Percentiles rank a stretch among this genome's conserved stretches.
Evolutionary conservation across 2,329 filamentous ascomycete genomes (phyloP).

Genomic region (Cladophialophora psammophila): DNA sequence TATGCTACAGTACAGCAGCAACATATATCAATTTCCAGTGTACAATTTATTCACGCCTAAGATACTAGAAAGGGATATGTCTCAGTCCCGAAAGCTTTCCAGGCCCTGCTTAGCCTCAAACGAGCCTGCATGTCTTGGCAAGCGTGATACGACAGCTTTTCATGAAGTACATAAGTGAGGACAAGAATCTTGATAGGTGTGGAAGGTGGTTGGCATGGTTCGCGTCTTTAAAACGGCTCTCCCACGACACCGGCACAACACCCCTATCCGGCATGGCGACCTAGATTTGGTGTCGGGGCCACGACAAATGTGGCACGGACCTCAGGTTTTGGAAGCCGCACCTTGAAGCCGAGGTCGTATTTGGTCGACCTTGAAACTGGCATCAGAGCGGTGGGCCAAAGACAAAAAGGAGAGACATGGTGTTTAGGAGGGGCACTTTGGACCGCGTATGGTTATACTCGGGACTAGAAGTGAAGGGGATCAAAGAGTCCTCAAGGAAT

Average conservation of each 20-base stretch:
- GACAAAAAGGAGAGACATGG: not conserved
- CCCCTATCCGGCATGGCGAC: not conserved
- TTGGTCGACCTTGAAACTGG: not conserved
- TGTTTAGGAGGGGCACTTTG: not conserved
- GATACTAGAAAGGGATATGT: conserved; percentile 5
- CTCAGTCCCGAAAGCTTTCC: not conserved
- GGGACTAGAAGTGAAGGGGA: not conserved
- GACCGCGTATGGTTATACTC: conserved; percentile 1
- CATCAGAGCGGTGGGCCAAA: not conserved
- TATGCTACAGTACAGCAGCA: conserved; percentile 11
- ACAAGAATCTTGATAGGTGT: conserved; percentile 1
- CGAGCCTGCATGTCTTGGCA: not conserved
- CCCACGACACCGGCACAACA: not conserved
- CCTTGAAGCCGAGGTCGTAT: not conserved
- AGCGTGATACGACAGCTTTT: not conserved
- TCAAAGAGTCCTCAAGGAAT: not conserved
- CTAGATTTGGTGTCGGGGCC: not conserved
- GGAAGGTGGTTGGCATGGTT: not conserved
- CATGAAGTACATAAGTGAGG: not conserved
- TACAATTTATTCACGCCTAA: conserved; percentile 16
- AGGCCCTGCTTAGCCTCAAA: not conserved
- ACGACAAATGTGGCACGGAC: conserved; percentile 2
- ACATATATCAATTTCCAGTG: conserved; percentile 14
- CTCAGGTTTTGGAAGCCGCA: not conserved
- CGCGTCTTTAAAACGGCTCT: not conserved